Base-by-base conservation (phyloP, 2,329 filamentous ascomycete genomes). In the Stagonosporopsis tanaceti region DNA sequence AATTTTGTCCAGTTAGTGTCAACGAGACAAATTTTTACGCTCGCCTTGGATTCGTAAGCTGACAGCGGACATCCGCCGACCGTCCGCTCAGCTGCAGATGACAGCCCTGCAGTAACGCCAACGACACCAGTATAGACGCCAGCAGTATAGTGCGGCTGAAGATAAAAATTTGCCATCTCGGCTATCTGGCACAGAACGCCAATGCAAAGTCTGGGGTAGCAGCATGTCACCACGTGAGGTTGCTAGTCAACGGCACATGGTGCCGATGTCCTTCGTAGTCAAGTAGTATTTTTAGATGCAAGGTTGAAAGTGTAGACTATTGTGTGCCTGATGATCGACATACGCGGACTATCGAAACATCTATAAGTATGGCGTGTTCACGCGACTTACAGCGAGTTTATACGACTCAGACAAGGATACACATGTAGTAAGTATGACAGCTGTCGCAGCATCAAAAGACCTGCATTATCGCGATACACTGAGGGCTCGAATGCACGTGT, bases 191-290 rank as follows among this genome's bases (percentile, higher is more conserved):
- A 20, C 22, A 12, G n/a, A 22, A 32, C n/a, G 14, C 20, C 30
- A 27, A 22, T 40, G 42, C n/a, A 30, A 45, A 50, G n/a, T 45
- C 48, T 53, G 54, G 54, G 47, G 54, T 40, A 48, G 25, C 37
- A 52, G 27, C 41, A 30, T 32, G 39, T 38, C 37, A 47, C 41
- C 47, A 41, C 37, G 41, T 57, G 42, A 38, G 32, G 32, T 45
- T 44, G 32, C 15, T 48, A 22, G 20, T 17, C n/a, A 39, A 44
- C 27, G 48, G 44, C 37, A 22, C 17, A n/a, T 25, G 6, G 15
- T 45, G 34, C 48, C 34, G 44, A 40, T 9, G 15, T 41, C 12
- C 12, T 45, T 27, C 47, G 53, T 48, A 28, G 48, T 24, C 20
- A 25, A 2, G n/a, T 12, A 15, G 24, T 53, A 57, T 57, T 46